Percentiles rank a stretch among this genome's conserved stretches.
These are phyloP conservation scores for Microthyrium microscopicum DNA, from an alignment of 2,329 filamentous ascomycete species.

Conservation along the genomic window DNA sequence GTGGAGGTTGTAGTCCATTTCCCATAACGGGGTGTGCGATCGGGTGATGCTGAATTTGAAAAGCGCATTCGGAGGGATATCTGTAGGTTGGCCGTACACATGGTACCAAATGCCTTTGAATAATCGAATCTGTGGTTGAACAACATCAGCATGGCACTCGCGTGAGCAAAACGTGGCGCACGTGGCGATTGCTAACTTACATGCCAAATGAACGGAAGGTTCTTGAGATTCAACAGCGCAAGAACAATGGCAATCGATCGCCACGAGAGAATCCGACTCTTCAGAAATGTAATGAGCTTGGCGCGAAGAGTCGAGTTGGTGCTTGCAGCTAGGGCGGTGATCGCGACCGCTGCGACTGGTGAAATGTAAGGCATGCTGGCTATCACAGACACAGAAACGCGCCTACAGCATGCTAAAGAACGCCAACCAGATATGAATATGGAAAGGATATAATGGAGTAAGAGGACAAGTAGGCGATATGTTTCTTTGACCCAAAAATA, in stretches of 20 bases:
- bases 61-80: conserved; percentile 41
- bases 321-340: neutral
- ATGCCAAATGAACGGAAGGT: conserved; percentile 59
- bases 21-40: conserved; percentile 51
- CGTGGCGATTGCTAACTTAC: conserved; percentile 31
- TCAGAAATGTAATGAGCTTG: neutral
- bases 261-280: conserved; percentile 18
- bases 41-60: conserved; percentile 55
- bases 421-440: neutral
- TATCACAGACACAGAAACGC: neutral
- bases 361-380: neutral
- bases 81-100: conserved; percentile 26
- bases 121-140: conserved; percentile 30
- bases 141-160: neutral
- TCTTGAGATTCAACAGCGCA: conserved; percentile 53
- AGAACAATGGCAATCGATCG: conserved; percentile 28
- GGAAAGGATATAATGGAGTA: neutral
- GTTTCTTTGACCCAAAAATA: neutral
- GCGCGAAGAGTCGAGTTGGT: neutral
- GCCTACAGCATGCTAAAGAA: neutral
- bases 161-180: neutral
- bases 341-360: neutral
- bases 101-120: conserved; percentile 30
- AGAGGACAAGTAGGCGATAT: neutral
- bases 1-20: conserved; percentile 77